A percentile compares a stretch with the other conserved stretches of the same genome.
phyloP scores from a whole-genome alignment of 2,329 filamentous ascomycete species.

The Aspergillus hortae region DNA sequence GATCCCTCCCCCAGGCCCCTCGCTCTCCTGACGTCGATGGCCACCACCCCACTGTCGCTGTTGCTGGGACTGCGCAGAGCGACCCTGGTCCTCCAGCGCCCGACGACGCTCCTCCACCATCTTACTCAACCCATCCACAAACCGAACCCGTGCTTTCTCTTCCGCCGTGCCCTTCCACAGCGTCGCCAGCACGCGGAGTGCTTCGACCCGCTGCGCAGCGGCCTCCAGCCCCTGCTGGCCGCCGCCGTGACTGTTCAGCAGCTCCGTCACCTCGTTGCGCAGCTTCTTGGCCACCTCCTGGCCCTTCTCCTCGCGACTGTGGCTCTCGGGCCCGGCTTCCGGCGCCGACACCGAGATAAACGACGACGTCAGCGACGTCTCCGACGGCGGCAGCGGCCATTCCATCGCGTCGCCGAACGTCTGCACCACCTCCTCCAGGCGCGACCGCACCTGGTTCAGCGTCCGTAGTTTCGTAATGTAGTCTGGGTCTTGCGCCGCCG shows the following conservation, averaged over 20 bases:
- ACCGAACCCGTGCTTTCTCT: conserved; percentile 76
- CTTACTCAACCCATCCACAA: conserved; percentile 77
- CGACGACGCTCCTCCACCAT: conserved; percentile 71
- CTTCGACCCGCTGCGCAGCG: conserved; percentile 70
- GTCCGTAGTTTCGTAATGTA: conserved; percentile 78
- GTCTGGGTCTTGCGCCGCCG: conserved; percentile 49
- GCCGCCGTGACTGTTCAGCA: conserved; percentile 60
- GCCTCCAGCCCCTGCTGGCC: conserved; percentile 62
- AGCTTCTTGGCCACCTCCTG: conserved; percentile 68
- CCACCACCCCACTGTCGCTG: conserved; percentile 2
- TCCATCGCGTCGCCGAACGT: conserved; percentile 95
- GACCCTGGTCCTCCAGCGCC: conserved; percentile 40
- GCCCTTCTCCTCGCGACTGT: conserved; percentile 80
- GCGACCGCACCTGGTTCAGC: conserved; percentile 73
- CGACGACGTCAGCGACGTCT: conserved; percentile 76
- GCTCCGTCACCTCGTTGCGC: conserved; percentile 64
- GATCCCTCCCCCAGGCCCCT: conserved; percentile 47
- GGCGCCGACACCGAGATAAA: conserved; percentile 89
- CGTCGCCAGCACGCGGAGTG: conserved; percentile 69
- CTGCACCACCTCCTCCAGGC: conserved; percentile 86
- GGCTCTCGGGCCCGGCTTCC: conserved; percentile 62
- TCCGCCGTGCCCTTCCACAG: conserved; percentile 97
- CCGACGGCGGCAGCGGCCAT: conserved; percentile 85
- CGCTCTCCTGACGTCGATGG: conserved; percentile 26
- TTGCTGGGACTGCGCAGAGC: conserved; percentile 26